Evolutionary conservation across 768 basidiomycete species (phyloP), one percentile per base, ranked within the genome.

Genomic region (Phlebiopsis gigantea): DNA sequence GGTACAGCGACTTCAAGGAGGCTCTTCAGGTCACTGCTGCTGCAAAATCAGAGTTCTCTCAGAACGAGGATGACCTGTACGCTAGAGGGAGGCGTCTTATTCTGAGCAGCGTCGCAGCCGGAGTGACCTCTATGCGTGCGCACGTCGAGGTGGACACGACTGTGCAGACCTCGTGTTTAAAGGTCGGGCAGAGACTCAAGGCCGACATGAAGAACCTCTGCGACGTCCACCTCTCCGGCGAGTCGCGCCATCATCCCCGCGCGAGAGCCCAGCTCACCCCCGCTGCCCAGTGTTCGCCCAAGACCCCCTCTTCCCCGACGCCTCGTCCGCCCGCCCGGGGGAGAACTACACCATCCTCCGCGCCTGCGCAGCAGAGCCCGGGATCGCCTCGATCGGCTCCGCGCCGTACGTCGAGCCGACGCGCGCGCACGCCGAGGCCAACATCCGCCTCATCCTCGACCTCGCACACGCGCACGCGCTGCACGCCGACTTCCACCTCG

Each of bases 81-180:
- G 63, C 60, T 53, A 77, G 85, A 41, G 83, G 84, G 3, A 72
- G 72, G 25, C 75, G 76, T 50, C 70, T 87, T 19, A 78, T 87
- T 58, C 67, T 73, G 39, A 78, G 83, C 64, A 84, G 82, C 62
- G 71, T 85, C 48, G 75, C 79, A 62, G 75, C 75, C 53, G 83
- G 84, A n/a, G 83, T 84, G 42, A 86, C 84, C 26, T 71, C 74
- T 14, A 85, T 84, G 77, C 79, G 82, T 17, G 83, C 84, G n/a
- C 84, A 82, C 65, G 82, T 87, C 47, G 84, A 87, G 68, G 77
- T 84, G 10, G 85, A 86, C 64, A 69, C 66, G 2, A 72, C 74
- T 15, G 80, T 84, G n/a, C 71, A 74, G 21, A 75, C 78, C 61
- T 64, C 68, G n/a, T 85, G 84, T 62, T 69, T 87, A 22, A 75